Evolutionary conservation across 257 asterid species (phyloP).

Genomic region (Capsicum chinense): DNA sequence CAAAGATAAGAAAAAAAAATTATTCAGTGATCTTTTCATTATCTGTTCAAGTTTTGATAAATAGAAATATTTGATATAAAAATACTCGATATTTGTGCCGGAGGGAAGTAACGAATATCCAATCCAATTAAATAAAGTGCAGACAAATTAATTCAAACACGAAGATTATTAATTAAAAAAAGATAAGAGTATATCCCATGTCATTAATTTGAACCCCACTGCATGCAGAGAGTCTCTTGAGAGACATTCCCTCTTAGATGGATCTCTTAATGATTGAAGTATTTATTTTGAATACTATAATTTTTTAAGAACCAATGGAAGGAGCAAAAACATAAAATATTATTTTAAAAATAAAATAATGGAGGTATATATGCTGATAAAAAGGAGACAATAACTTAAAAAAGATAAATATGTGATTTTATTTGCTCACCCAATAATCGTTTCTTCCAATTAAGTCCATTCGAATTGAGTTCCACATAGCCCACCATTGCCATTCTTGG

Average conservation of each 20-base stretch:
- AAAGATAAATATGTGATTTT: not conserved
- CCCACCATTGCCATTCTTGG: no score
- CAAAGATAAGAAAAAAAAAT: no score
- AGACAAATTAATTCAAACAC: not conserved
- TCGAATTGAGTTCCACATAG: no score
- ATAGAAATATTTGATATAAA: no score
- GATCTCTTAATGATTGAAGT: not conserved
- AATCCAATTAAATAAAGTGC: no score
- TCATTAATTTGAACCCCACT: not conserved
- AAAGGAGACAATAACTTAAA: conserved; percentile 6
- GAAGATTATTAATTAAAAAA: not conserved
- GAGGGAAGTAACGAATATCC: no score
- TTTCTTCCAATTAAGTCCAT: not conserved
- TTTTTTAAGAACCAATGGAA: not conserved
- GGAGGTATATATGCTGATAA: not conserved
- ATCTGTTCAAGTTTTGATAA: no score
- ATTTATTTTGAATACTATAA: not conserved
- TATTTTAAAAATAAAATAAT: not conserved
- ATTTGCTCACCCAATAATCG: no score
- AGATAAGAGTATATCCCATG: no score
- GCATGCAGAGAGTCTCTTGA: not conserved
- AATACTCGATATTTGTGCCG: no score
- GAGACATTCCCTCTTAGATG: not conserved
- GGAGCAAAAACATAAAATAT: not conserved
- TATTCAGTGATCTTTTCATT: no score